A percentile compares a stretch with the other conserved stretches of the same genome.
Evolutionary conservation across 352 stramenopile species (phyloP).

Genomic region (Globisporangium middletonii): DNA sequence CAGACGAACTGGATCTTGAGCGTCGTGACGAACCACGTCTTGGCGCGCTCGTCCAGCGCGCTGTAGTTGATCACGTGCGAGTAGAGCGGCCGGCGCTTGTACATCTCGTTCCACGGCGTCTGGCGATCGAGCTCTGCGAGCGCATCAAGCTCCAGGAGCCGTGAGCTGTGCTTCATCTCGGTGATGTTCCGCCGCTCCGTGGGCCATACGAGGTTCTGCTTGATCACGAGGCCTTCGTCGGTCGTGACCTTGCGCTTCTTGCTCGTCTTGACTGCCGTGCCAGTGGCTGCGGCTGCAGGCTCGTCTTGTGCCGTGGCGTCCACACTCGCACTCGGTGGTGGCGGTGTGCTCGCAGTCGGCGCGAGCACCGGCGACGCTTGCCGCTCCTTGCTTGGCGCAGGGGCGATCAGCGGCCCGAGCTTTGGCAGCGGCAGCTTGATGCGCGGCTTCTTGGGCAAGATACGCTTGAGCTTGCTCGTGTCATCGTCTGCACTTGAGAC

Average conservation of each 20-base stretch:
- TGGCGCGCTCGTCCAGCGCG: constrained; percentile 16
- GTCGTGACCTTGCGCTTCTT: constrained; percentile 12
- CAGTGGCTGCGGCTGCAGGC: not conserved
- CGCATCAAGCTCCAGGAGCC: constrained; percentile 19
- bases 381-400: not conserved
- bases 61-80: constrained; percentile 26
- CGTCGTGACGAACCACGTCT: constrained; percentile 24
- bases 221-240: constrained; percentile 17
- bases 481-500: not conserved
- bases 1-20: constrained; percentile 39
- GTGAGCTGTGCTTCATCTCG: constrained; percentile 34
- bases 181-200: constrained; percentile 32
- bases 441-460: constrained; percentile 10
- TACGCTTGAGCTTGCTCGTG: constrained; percentile 2
- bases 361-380: not conserved
- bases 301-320: no score
- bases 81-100: constrained; percentile 21
- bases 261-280: not conserved
- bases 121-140: constrained; percentile 19
- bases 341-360: no score
- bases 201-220: constrained; percentile 35
- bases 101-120: constrained; percentile 41
- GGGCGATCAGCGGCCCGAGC: not conserved
- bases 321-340: no score
- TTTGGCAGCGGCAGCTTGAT: not conserved